Evolutionary conservation across 352 stramenopile genomes (phyloP).

Genomic region (Phytophthora fragariae): DNA sequence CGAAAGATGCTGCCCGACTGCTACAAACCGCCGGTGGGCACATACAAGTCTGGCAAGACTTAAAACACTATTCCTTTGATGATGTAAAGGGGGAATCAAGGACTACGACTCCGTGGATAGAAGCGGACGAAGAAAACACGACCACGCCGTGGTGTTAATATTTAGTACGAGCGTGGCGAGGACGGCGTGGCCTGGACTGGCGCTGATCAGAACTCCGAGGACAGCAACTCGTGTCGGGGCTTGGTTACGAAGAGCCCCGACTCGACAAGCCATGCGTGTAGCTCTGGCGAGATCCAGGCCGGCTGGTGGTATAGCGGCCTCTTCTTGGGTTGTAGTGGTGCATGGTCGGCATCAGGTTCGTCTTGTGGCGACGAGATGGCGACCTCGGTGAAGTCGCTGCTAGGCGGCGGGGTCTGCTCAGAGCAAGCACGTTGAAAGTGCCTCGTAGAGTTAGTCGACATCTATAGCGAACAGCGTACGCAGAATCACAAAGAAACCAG

Average conservation of each 20-base stretch:
- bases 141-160: constrained; percentile 37
- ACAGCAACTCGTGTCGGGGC: constrained; percentile 22
- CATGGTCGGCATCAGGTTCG: not conserved
- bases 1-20: constrained; percentile 85
- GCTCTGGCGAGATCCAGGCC: constrained; percentile 70
- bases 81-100: constrained; percentile 15
- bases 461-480: constrained; percentile 19
- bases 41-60: constrained; percentile 88
- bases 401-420: constrained; percentile 18
- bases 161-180: constrained; percentile 26
- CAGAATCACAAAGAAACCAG: constrained; percentile 6
- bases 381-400: constrained; percentile 2
- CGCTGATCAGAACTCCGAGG: constrained; percentile 14
- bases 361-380: constrained; percentile 7
- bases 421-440: constrained; percentile 9
- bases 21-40: constrained; percentile 84
- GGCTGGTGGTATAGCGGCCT: constrained; percentile 53
- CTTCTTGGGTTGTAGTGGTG: constrained; percentile 14
- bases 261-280: constrained; percentile 54
- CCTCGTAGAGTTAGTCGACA: constrained; percentile 38
- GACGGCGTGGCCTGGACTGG: constrained; percentile 1
- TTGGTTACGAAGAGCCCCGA: constrained; percentile 62
- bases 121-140: constrained; percentile 29
- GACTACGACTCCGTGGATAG: constrained; percentile 31
- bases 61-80: constrained; percentile 35